Conservation (phyloP, 768 basidiomycete species). For the Russula earlei region DNA sequence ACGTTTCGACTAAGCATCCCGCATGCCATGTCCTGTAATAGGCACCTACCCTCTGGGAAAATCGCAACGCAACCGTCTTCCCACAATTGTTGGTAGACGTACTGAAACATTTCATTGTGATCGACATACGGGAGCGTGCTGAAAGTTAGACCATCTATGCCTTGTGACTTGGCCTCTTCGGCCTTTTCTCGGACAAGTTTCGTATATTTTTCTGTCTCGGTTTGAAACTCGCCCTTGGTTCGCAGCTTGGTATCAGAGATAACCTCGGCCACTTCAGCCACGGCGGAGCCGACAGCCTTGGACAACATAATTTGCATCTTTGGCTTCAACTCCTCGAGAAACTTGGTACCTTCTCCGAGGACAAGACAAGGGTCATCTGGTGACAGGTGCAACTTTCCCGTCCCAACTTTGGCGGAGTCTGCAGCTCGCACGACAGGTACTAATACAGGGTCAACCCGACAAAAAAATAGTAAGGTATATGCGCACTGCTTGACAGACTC, state of each 20-base stretch:
- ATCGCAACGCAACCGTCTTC: constrained; percentile 91
- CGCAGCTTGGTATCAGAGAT: constrained; percentile 78
- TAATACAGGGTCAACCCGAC: constrained; percentile 24
- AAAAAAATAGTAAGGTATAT: constrained; percentile 6
- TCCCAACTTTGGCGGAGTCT: constrained; percentile 71
- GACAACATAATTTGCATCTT: constrained; percentile 84
- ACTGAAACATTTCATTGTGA: constrained; percentile 89
- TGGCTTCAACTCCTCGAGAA: constrained; percentile 61
- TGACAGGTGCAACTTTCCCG: constrained; percentile 63
- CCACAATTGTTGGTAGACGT: constrained; percentile 81
- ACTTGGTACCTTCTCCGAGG: constrained; percentile 71
- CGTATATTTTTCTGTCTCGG: constrained; percentile 68
- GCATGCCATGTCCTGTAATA: constrained; percentile 7
- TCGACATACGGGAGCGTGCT: constrained; percentile 84
- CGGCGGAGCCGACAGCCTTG: constrained; percentile 61
- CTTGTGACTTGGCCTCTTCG: constrained; percentile 47
- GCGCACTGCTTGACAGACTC: constrained; percentile 80
- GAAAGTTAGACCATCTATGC: constrained; percentile 62
- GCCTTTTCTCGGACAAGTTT: constrained; percentile 56
- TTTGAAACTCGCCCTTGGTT: constrained; percentile 80
- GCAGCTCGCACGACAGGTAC: constrained; percentile 92
- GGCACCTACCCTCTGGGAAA: constrained; percentile 82
- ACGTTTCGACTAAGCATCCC: background rate
- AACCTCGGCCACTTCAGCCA: constrained; percentile 82
- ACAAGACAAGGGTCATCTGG: constrained; percentile 70